These are phyloP conservation scores for Calonectria crousiana DNA, from an alignment of 2,329 filamentous ascomycete genomes.

Conservation along the genomic window DNA sequence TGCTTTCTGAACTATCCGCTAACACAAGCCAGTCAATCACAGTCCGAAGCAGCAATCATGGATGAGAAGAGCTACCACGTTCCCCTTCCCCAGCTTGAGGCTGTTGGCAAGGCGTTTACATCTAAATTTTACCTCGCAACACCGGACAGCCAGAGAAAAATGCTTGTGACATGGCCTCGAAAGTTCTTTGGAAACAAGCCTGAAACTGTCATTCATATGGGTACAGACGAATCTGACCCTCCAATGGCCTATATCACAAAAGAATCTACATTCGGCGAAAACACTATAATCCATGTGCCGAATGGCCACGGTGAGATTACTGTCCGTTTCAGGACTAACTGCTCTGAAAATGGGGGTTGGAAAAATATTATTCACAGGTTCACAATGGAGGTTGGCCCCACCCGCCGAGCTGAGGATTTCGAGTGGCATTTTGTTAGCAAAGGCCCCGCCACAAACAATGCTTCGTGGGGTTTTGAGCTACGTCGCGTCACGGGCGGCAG, in stretches of 20 bases:
- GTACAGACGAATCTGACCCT: neutral
- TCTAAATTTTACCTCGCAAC: neutral
- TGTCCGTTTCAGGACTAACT: neutral
- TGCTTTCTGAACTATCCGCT: neutral
- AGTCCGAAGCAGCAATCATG: neutral
- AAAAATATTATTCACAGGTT: constrained; percentile 7
- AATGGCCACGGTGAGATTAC: neutral
- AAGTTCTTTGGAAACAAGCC: constrained; percentile 9
- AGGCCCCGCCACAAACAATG: neutral
- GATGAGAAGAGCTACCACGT: constrained; percentile 5
- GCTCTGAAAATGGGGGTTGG: neutral
- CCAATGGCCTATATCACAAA: constrained; percentile 10
- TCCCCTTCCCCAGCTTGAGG: constrained; percentile 1
- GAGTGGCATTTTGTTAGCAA: constrained; percentile 1
- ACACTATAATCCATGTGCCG: neutral
- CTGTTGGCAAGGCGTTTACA: neutral
- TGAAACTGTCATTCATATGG: constrained; percentile 1
- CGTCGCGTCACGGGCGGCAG: neutral
- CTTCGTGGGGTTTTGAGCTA: neutral
- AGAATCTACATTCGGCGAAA: constrained; percentile 1
- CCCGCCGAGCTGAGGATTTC: neutral
- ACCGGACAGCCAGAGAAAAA: neutral
- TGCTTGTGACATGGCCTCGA: constrained; percentile 1
- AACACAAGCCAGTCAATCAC: neutral
- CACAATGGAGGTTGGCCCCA: neutral